These are phyloP conservation scores for Fraxinus velutina DNA, from an alignment of 305 asterid genomes.

Conservation along the genomic window DNA sequence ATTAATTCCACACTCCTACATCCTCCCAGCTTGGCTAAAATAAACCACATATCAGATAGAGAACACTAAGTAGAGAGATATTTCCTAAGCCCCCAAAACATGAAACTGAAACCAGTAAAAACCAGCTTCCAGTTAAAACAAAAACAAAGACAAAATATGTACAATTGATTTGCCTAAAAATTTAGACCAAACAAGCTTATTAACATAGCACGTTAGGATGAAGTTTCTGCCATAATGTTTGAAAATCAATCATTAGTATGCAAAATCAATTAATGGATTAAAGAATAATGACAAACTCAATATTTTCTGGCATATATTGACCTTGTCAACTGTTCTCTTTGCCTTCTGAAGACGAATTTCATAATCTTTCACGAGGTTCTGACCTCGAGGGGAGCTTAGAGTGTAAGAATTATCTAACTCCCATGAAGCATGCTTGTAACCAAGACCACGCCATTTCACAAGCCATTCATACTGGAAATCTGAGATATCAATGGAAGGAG, in stretches of 20 bases:
- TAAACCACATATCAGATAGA: neutral
- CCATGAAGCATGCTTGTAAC: constrained; percentile 63
- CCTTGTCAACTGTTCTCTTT: constrained; percentile 42
- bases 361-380: constrained; percentile 44
- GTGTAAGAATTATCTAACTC: constrained; percentile 53
- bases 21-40: neutral
- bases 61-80: neutral
- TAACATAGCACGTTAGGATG: neutral
- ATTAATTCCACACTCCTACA: neutral
- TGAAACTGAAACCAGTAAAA: neutral
- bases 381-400: constrained; percentile 47
- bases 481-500: constrained; percentile 33
- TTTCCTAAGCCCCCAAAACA: constrained; percentile 8
- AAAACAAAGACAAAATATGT: neutral
- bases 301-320: constrained; percentile 16
- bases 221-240: neutral
- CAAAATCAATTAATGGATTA: constrained; percentile 8
- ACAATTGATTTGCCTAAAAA: neutral
- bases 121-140: neutral
- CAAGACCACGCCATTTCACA: constrained; percentile 71
- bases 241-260: constrained; percentile 1
- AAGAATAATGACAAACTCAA: neutral
- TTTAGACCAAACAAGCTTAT: neutral
- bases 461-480: constrained; percentile 62
- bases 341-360: constrained; percentile 45